phyloP scores from a whole-genome alignment of 345 rosid genomes.

The Moricandia arvensis region DNA sequence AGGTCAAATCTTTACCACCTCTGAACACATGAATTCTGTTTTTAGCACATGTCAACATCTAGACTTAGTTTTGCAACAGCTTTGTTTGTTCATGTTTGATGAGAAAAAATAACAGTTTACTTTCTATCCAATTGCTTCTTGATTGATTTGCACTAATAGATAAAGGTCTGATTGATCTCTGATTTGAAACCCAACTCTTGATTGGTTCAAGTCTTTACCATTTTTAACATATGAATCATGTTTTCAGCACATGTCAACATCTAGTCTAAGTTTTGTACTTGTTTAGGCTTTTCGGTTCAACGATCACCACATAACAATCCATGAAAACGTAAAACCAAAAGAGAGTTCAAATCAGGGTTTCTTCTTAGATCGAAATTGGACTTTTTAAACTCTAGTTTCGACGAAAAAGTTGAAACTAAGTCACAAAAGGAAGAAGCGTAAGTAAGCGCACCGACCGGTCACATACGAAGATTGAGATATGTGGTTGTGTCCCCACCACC shows the following conservation, averaged over 20 bases:
- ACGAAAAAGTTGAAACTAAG: background rate
- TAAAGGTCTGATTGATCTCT: too few species aligned
- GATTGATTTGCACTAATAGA: too few species aligned
- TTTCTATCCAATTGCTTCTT: too few species aligned
- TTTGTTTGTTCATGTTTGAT: too few species aligned
- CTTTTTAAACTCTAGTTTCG: background rate
- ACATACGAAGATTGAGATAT: slow-evolving; percentile 21
- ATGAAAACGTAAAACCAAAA: slow-evolving; percentile 16
- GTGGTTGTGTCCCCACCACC: slow-evolving; percentile 33
- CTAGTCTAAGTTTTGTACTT: background rate
- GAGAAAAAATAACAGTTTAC: too few species aligned
- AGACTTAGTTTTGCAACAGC: too few species aligned
- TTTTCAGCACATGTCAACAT: background rate
- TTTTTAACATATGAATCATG: background rate
- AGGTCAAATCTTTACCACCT: background rate
- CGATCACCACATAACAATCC: slow-evolving; percentile 6
- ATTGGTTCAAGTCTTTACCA: too few species aligned
- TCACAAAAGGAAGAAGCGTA: slow-evolving; percentile 13
- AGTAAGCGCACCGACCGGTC: slow-evolving; percentile 22
- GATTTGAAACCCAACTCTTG: background rate
- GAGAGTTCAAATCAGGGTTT: slow-evolving; percentile 20
- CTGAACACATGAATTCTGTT: too few species aligned
- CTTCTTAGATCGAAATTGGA: slow-evolving; percentile 22
- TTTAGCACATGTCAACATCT: too few species aligned
- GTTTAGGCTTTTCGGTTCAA: background rate